Base-by-base conservation (phyloP, 2,329 filamentous ascomycete species). In the Nigrospora oryzae region DNA sequence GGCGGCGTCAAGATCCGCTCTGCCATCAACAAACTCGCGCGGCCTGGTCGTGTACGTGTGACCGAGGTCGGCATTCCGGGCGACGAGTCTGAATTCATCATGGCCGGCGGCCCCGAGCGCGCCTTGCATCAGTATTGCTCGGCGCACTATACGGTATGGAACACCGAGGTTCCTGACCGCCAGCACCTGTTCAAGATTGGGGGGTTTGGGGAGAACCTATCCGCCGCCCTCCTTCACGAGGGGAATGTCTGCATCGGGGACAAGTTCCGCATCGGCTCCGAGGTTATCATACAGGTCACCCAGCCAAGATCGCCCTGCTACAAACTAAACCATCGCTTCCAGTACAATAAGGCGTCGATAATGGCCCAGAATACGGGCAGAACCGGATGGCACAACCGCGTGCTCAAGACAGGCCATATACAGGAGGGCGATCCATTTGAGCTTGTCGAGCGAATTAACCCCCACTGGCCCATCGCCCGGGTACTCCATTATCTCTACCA, bases 321-420 rank as follows among this genome's bases (percentile, higher is more conserved):
- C 61, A 84, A 84, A 56, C 69, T 84, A 5, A 84, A 84, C 52
- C 79, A 83, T 49, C 77, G 81, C 3, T 85, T 85, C 55, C 69
- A 74, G 32, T 62, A 81, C 17, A 77, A 75, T 53, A 73, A 79
- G 45, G 81, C 84, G 63, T 75, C 80, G 1, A 71, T 70, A 3
- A 58, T 69, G 17, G 74, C 75, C 1, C 80, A 79, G 63, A 67
- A 69, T 44, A 68, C 67, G 1, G 74, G 75, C 43, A 70, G 77
- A 1, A 83, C 78, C 0, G 81, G 81, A 0, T 84, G 80, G 80
- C 74, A 81, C 51, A 83, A 82, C 50, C 73, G 79, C 7, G 74
- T 84, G 1, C 53, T 84, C 7, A 60, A 66, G 3, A 68, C 74
- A 31, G 81, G 81, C 0, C 64, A 56, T 2, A 69, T 85, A 36